Evolutionary conservation across 116 monocot genomes (phyloP), one percentile per base, ranked within the genome.

Genomic region (Papilionanthe hybrid): DNA sequence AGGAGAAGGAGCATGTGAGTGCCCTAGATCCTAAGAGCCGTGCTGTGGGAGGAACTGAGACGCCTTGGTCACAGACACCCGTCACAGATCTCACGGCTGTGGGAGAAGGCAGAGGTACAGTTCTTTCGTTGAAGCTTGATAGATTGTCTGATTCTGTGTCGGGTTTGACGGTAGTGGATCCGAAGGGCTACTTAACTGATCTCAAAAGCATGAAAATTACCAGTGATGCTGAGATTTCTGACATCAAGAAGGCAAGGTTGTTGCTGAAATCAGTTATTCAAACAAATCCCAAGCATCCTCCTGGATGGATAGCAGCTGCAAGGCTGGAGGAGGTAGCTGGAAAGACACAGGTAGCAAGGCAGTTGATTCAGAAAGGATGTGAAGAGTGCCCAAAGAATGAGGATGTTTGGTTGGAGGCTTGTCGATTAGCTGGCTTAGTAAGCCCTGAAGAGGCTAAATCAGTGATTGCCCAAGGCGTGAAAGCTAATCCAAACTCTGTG

Each of bases 161-260:
- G 0, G 98, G 98, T 28, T 86, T 90, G 1, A 98, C 98, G 0
- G 95, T 94, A 0, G 95, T 98, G 23, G 98, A 98, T 79, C 98
- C 98, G 2, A 98, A 98, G 81, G 98, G 98, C 5, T 98, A 98
- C 58, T 73, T 98, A 69, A 98, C 98, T 55, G 98, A 98, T 78
- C 87, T 98, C 4, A 98, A 94, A 86, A 94, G 98, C 69, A 98
- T 98, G 98, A 98, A 98, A 88, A 98, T 93, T 42, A 94, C 94
- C 0, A 98, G 98, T 22, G 95, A 98, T 84, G 98, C 98, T 23
- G 98, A 98, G 84, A 98, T 98, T 58, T 98, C 98, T 10, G 98
- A 98, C 81, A 94, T 98, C 42, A 98, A 98, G 85, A 98, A 98
- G 86, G 95, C 95, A 18, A 87, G 95, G 60, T 72, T 95, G 80